Evolutionary conservation across 768 basidiomycete genomes (phyloP).

Genomic region (Rhodocollybia butyracea): DNA sequence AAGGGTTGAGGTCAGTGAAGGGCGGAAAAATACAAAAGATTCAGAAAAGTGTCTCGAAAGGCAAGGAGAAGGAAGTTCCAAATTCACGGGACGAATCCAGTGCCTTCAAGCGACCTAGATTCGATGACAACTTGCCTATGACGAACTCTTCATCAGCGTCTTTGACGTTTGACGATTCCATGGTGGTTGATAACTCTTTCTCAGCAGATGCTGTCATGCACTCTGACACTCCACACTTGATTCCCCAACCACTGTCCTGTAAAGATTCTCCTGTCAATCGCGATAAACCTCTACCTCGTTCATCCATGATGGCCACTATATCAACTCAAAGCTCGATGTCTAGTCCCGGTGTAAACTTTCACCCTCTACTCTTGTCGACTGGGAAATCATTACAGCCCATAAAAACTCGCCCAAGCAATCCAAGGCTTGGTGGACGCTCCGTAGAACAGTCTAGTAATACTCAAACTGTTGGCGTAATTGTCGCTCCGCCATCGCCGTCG

Average conservation of each 20-base stretch:
- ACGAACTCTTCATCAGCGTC: background rate
- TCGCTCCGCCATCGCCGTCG: background rate
- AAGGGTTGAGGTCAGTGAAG: background rate
- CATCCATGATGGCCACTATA: too few species aligned
- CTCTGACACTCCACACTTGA: background rate
- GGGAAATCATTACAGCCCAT: background rate
- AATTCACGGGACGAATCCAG: background rate
- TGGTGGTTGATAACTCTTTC: too few species aligned
- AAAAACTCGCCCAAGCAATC: background rate
- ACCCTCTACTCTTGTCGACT: background rate
- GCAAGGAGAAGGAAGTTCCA: background rate
- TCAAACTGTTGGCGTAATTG: background rate
- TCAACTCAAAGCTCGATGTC: too few species aligned
- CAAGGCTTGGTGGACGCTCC: background rate
- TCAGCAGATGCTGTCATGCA: background rate
- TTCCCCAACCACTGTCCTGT: background rate
- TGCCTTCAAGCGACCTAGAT: background rate
- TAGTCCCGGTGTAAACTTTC: background rate
- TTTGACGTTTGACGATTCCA: background rate
- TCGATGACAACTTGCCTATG: background rate
- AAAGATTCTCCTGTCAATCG: too few species aligned
- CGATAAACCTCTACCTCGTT: too few species aligned
- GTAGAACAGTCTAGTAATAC: background rate
- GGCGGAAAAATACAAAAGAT: background rate
- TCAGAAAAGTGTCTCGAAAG: background rate